phyloP scores from a whole-genome alignment of 768 basidiomycete species.

The Collybia sp. region DNA sequence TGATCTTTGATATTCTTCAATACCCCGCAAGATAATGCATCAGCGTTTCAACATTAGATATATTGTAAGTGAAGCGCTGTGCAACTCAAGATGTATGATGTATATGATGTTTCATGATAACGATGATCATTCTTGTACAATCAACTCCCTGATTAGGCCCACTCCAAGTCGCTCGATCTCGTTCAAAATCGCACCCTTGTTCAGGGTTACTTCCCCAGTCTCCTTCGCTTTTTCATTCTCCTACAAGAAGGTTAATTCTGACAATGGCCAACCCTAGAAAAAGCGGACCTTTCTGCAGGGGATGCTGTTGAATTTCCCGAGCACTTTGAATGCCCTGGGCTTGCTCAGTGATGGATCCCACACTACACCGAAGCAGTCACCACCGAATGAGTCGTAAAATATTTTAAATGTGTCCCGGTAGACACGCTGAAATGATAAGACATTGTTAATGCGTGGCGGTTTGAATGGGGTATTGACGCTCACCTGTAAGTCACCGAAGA shows the following conservation, averaged over 20 bases:
- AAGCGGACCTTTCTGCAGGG: constrained; percentile 41
- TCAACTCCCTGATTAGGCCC: constrained; percentile 56
- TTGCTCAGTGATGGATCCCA: constrained; percentile 77
- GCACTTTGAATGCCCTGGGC: constrained; percentile 68
- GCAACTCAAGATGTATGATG: too few species aligned
- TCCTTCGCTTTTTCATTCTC: constrained; percentile 42
- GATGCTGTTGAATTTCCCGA: constrained; percentile 73
- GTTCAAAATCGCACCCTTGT: constrained; percentile 57
- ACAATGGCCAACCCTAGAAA: background rate
- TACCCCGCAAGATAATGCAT: too few species aligned
- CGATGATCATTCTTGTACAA: constrained; percentile 15
- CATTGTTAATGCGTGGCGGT: background rate
- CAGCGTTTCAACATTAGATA: too few species aligned
- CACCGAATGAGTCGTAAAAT: constrained; percentile 84
- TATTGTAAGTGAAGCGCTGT: too few species aligned
- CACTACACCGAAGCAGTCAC: constrained; percentile 71
- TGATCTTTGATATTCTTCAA: background rate
- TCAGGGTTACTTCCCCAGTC: constrained; percentile 60
- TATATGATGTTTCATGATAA: too few species aligned
- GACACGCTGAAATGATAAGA: constrained; percentile 39
- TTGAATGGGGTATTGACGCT: constrained; percentile 10
- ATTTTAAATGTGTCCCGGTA: constrained; percentile 77
- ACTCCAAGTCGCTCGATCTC: constrained; percentile 78
- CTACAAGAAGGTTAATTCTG: constrained; percentile 14
- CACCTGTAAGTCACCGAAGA: constrained; percentile 74